Evolutionary conservation across 2,329 filamentous ascomycete genomes (phyloP).

Genomic region (Ascochyta pisi): DNA sequence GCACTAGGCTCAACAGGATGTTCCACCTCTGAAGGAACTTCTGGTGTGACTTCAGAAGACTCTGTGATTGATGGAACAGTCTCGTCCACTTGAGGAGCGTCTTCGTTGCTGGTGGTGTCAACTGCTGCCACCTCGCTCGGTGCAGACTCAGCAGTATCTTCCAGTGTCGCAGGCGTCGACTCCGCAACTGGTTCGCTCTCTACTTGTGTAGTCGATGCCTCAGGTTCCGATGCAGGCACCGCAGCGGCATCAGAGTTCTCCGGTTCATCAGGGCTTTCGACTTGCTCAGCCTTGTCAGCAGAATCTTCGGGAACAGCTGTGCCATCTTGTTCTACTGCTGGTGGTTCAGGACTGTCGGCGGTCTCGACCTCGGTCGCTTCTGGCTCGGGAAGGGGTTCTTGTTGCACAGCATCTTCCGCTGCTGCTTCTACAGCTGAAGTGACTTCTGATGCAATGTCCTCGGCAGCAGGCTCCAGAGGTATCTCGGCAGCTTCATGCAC

Average conservation of each 20-base stretch:
- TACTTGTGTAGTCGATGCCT: background rate
- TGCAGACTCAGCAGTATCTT: background rate
- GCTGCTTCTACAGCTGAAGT: background rate
- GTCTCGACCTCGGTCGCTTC: background rate
- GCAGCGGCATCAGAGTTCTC: background rate
- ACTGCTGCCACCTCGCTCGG: background rate
- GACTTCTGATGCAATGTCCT: background rate
- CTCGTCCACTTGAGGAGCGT: background rate
- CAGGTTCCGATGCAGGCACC: background rate
- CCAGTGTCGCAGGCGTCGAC: background rate
- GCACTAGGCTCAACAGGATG: background rate
- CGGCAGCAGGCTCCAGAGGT: background rate
- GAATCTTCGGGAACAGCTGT: background rate
- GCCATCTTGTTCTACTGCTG: background rate
- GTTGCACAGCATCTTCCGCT: background rate
- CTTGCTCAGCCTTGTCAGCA: background rate
- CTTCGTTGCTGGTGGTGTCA: background rate
- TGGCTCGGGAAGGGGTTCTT: background rate
- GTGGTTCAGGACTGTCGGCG: background rate
- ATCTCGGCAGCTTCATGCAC: background rate
- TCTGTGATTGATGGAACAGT: background rate
- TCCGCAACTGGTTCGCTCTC: background rate
- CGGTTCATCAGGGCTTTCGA: background rate
- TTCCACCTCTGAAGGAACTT: background rate
- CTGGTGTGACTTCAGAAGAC: background rate